These are phyloP conservation scores for Jaltomata sinuosa DNA, from an alignment of 257 asterid genomes.

Conservation along the genomic window DNA sequence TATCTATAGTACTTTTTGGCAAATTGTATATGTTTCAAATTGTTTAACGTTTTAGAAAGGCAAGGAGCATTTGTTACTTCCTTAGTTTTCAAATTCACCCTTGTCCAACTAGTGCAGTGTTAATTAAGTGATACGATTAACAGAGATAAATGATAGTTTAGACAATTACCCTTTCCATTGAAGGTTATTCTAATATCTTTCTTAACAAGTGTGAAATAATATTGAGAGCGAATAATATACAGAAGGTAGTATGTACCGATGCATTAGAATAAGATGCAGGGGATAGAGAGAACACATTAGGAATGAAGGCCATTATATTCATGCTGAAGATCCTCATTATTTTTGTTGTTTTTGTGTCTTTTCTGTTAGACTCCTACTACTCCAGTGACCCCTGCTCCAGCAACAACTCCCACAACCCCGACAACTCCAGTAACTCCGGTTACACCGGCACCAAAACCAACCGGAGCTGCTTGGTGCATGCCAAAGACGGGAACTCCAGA, in stretches of 20 bases:
- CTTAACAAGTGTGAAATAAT: not conserved
- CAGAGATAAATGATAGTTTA: not conserved
- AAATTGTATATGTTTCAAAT: not conserved
- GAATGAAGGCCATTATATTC: not conserved
- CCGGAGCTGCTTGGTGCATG: constrained; percentile 54
- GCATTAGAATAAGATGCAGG: not conserved
- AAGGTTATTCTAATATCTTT: not conserved
- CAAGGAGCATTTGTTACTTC: not conserved
- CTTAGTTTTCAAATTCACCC: not conserved
- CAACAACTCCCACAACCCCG: constrained; percentile 17
- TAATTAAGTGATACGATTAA: not conserved
- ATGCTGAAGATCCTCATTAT: not conserved
- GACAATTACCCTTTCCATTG: not conserved
- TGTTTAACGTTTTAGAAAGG: not conserved
- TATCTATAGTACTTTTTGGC: not conserved
- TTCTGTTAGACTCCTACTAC: constrained; percentile 35
- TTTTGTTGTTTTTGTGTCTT: constrained; percentile 3
- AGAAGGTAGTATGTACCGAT: not conserved
- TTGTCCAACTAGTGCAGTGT: not conserved
- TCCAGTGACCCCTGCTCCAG: constrained; percentile 3
- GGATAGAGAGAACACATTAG: not conserved
- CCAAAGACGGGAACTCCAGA: constrained; percentile 45
- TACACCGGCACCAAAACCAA: constrained; percentile 34
- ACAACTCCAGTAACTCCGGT: constrained; percentile 15
- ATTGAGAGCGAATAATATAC: not conserved